Evolutionary conservation across 139 green algal species (phyloP).

Genomic region (Chlorella vulgaris): DNA sequence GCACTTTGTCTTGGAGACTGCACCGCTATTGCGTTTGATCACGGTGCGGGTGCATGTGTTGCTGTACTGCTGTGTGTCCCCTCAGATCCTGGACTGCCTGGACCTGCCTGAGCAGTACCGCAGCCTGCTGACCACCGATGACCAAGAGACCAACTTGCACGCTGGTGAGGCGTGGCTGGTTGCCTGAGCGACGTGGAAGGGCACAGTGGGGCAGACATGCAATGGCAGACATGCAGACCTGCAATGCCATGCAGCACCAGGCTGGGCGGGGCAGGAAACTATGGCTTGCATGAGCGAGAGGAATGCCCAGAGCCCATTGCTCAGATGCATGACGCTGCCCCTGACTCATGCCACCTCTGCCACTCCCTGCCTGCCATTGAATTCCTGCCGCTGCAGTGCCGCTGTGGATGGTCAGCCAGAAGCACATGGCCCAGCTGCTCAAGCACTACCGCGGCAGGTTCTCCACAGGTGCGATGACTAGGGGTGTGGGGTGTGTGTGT

Average conservation of each 20-base stretch:
- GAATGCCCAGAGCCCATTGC: too few species aligned
- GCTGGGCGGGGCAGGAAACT: too few species aligned
- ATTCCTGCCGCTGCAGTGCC: slow-evolving; percentile 50
- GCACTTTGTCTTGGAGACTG: too few species aligned
- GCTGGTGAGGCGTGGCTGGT: slow-evolving; percentile 32
- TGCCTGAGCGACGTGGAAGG: background rate
- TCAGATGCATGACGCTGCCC: too few species aligned
- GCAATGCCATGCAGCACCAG: too few species aligned
- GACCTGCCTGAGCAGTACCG: slow-evolving; percentile 63
- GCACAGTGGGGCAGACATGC: background rate
- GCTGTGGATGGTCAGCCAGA: slow-evolving; percentile 74
- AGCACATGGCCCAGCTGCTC: slow-evolving; percentile 74
- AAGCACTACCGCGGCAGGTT: slow-evolving; percentile 71
- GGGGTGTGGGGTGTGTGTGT: background rate
- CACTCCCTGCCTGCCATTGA: background rate
- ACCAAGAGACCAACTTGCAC: slow-evolving; percentile 83
- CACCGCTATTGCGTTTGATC: too few species aligned
- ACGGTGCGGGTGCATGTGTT: too few species aligned
- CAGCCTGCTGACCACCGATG: slow-evolving; percentile 78
- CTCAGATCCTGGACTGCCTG: slow-evolving; percentile 62
- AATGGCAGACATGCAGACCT: too few species aligned
- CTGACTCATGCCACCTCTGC: too few species aligned
- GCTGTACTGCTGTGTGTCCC: too few species aligned
- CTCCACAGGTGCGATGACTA: slow-evolving; percentile 54
- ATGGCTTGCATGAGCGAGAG: too few species aligned